Evolutionary conservation across 108 stramenopile genomes (phyloP).

Genomic region (Cyclotella baltica): DNA sequence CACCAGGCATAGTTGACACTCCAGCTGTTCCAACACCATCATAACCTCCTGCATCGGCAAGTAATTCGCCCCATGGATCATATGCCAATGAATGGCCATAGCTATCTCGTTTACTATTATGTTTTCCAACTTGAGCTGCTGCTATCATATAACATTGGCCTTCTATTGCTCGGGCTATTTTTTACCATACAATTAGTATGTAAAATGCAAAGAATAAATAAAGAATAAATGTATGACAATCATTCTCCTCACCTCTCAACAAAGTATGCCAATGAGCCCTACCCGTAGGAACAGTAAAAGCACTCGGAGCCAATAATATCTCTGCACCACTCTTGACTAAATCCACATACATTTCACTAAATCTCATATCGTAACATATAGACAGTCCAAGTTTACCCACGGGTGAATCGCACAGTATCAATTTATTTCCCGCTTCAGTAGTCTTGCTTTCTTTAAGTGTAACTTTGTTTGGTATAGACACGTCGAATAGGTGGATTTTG

Average conservation of each 20-base stretch:
- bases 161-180: constrained; percentile 92
- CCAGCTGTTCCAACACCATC: constrained; percentile 33
- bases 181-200: neutral
- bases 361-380: constrained; percentile 97
- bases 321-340: constrained; percentile 76
- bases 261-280: constrained; percentile 96
- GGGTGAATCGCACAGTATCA: constrained; percentile 88
- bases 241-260: constrained; percentile 60
- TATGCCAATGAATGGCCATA: constrained; percentile 86
- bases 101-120: constrained; percentile 86
- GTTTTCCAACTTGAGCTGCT: constrained; percentile 93
- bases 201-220: neutral
- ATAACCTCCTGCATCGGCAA: constrained; percentile 67
- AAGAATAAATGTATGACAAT: neutral
- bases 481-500: constrained; percentile 98
- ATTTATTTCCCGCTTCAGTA: constrained; percentile 78
- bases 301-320: constrained; percentile 89
- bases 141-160: constrained; percentile 95
- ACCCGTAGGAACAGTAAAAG: constrained; percentile 98
- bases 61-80: constrained; percentile 79
- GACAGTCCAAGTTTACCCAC: constrained; percentile 89
- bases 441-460: constrained; percentile 80
- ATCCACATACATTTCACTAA: constrained; percentile 87
- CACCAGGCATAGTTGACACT: neutral
- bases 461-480: constrained; percentile 79